phyloP scores from a whole-genome alignment of 495 filamentous ascomycete species.

The Friedmanniomyces simplex region DNA sequence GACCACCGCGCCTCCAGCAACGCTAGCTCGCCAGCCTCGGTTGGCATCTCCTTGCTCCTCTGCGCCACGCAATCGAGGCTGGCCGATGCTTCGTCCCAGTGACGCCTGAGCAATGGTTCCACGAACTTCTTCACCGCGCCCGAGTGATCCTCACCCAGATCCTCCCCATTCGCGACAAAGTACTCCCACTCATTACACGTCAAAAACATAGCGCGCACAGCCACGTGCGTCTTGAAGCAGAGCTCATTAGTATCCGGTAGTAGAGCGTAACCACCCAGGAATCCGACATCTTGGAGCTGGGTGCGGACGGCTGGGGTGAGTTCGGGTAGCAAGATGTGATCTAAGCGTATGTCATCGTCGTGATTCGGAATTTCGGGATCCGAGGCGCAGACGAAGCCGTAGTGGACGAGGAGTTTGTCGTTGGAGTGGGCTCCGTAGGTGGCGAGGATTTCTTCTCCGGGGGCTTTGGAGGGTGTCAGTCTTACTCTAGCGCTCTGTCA shows the following conservation, averaged over 20 bases:
- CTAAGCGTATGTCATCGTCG: conserved; percentile 11
- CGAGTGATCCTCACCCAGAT: conserved; percentile 7
- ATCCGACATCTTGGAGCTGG: conserved; percentile 16
- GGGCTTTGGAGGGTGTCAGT: conserved; percentile 1
- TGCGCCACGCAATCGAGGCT: neutral
- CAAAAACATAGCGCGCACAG: conserved; percentile 16
- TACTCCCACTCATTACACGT: conserved; percentile 23
- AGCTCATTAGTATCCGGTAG: conserved; percentile 8
- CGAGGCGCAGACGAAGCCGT: conserved; percentile 5
- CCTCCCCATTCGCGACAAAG: conserved; percentile 16
- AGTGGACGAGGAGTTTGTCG: conserved; percentile 67
- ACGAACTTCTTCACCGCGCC: conserved; percentile 4
- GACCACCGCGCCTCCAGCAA: conserved; percentile 1
- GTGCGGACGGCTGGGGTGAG: neutral
- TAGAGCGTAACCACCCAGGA: conserved; percentile 13
- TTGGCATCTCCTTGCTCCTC: no score
- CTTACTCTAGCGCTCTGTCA: neutral
- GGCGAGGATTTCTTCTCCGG: conserved; percentile 66
- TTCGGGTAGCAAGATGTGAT: conserved; percentile 4
- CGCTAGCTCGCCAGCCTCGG: no score
- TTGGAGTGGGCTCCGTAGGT: conserved; percentile 73
- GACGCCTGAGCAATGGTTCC: neutral
- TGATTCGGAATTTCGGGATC: neutral
- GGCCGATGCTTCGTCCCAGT: neutral
- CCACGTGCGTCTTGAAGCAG: conserved; percentile 20